phyloP scores from a whole-genome alignment of 2,329 filamentous ascomycete species.

The Aureobasidium sp. region DNA sequence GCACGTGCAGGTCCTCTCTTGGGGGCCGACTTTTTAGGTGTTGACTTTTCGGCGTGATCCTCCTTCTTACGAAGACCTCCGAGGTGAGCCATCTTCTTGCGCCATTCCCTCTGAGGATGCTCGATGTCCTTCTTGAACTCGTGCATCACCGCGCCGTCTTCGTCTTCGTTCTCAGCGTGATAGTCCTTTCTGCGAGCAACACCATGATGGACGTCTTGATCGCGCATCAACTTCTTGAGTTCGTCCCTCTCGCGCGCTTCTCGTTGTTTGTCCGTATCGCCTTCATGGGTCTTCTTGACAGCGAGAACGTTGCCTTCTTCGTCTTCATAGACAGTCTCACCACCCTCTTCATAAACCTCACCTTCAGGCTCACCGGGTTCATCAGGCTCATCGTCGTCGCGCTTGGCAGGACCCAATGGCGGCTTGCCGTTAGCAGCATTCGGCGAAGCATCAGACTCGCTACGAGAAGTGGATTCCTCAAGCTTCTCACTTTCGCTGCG shows the following conservation, averaged over 20 bases:
- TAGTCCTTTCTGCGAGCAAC: slow-evolving; percentile 43
- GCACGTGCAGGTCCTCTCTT: slow-evolving; percentile 66
- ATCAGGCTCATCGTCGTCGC: slow-evolving; percentile 22
- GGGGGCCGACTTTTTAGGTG: slow-evolving; percentile 28
- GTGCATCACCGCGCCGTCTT: slow-evolving; percentile 27
- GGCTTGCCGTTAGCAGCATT: slow-evolving; percentile 16
- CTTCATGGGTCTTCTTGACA: slow-evolving; percentile 45
- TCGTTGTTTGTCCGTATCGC: slow-evolving; percentile 49
- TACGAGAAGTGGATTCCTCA: slow-evolving; percentile 26
- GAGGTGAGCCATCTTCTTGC: slow-evolving; percentile 41
- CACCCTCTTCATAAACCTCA: slow-evolving; percentile 74
- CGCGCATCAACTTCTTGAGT: slow-evolving; percentile 47
- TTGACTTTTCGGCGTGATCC: slow-evolving; percentile 23
- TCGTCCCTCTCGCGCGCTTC: slow-evolving; percentile 53
- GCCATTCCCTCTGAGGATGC: slow-evolving; percentile 35
- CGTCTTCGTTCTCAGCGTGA: slow-evolving; percentile 36
- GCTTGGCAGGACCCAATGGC: slow-evolving; percentile 31
- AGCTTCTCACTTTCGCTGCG: not conserved
- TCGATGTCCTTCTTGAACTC: slow-evolving; percentile 35
- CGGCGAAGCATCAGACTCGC: slow-evolving; percentile 26
- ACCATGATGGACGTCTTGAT: slow-evolving; percentile 39
- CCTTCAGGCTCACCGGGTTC: slow-evolving; percentile 35
- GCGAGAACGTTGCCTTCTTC: slow-evolving; percentile 78
- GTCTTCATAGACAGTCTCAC: slow-evolving; percentile 75
- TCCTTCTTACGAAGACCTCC: slow-evolving; percentile 40